Evolutionary conservation across 495 filamentous ascomycete genomes (phyloP), one percentile per base, ranked within the genome.

Genomic region (Oleoguttula mirabilis): DNA sequence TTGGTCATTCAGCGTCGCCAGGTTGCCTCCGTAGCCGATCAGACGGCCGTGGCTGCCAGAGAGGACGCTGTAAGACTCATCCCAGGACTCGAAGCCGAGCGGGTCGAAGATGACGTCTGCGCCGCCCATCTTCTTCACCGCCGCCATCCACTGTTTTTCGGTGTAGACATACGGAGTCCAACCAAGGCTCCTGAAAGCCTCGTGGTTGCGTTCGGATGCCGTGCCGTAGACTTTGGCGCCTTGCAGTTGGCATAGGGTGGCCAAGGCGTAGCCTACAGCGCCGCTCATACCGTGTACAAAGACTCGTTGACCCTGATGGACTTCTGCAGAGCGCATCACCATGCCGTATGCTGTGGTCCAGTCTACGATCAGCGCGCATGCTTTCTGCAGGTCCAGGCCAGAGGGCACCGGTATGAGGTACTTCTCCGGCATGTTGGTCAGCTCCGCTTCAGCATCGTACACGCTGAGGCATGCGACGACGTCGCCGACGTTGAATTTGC

Each of bases 231-330:
- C 57, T 15, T 54, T 50, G 8, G 64, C 66, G 10, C 66, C 64
- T 5, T 42, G 47, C 11, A 61, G 50, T 37, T 55, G 51, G 34
- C 57, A 58, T 0, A 68, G 56, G 6, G 31, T 55, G 27, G 56
- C 44, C 14, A 60, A 8, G 10, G 56, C 66, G 28, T 51, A 58
- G 22, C 66, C 64, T 0, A 67, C 64, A 3, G 64, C 60, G 5
- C 66, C 66, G 43, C 60, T 64, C 17, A 66, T 53, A 3, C 66
- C 66, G 45, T 69, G 66, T 8, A 69, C 45, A 47, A 69, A 67
- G 11, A 67, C 64, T 23, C 50, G 51, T 39, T 64, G 60, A n/a
- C 63, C 64, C 5, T 39, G 28, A 1, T 46, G 24, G 0, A 69
- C 62, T 15, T 61, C 55, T 4, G 60, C 65, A 4, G 43, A 25